Evolutionary conservation across 139 green algal genomes (phyloP).

Genomic region (Coelastrella sp.): DNA sequence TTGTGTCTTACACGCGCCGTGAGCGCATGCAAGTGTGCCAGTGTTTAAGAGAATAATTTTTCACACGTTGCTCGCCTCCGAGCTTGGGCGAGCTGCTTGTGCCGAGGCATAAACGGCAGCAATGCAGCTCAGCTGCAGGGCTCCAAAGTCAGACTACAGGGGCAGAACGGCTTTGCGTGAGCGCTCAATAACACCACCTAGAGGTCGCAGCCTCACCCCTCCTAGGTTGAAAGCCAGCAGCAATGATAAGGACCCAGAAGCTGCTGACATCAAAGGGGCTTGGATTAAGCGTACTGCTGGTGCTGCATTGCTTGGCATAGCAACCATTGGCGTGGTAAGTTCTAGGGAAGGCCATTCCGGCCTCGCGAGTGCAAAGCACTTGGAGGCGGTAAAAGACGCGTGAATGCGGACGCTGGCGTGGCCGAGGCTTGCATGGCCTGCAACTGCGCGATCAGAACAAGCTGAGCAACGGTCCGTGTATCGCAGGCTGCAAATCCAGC

Average conservation of each 20-base stretch:
- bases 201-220: slow-evolving; percentile 13
- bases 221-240: not conserved
- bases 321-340: slow-evolving; percentile 21
- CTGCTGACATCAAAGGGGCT: not conserved
- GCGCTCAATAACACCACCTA: slow-evolving; percentile 1
- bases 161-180: not conserved
- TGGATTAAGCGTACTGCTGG: slow-evolving; percentile 32
- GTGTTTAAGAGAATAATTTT: no score
- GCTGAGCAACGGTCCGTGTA: no score
- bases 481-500: slow-evolving; percentile 16
- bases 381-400: not conserved
- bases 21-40: no score
- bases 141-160: not conserved
- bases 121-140: slow-evolving; percentile 2
- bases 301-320: slow-evolving; percentile 32
- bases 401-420: not conserved
- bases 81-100: not conserved
- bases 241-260: not conserved
- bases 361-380: not conserved
- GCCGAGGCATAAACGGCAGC: not conserved
- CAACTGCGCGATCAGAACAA: no score
- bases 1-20: no score
- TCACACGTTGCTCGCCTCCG: not conserved
- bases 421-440: no score
- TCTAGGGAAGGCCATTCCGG: not conserved